Evolutionary conservation across 1,139 yeast genomes (phyloP), one percentile per base, ranked within the genome.

Genomic region (Debaryomyces psychrophilus): DNA sequence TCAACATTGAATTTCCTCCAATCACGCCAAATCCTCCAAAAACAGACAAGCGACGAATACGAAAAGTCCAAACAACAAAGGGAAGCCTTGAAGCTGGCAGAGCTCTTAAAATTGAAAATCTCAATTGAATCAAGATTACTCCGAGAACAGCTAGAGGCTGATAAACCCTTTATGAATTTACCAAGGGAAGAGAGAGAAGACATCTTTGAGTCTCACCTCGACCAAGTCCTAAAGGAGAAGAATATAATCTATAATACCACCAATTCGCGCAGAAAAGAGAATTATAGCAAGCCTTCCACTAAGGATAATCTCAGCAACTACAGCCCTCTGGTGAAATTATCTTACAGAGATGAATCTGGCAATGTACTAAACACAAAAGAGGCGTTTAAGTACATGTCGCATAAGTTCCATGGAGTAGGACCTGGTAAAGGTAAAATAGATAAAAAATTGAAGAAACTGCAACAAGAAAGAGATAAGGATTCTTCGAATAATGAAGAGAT

Each of bases 301-400:
- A 14, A 17, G 6, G 37, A 41, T 9, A 62, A 69, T 37, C 68
- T 77, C 37, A 62, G 65, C 20, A 58, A 71, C 44, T 87, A 87
- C 64, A 79, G 81, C 46, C 96, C 97, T 0, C 71, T 77, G 5
- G 79, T 92, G 17, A 71, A 76, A 18, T 61, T 92, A 7, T 76
- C 74, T 31, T 89, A 90, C 62, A 76, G 74, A 40, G 97, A 92
- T 62, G 88, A 84, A 35, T 61, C 71, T 5, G 98, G 98, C 1
- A 74, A 82, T 41, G 74, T 73, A 18, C 65, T 93, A 44, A 71
- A 75, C 38, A 76, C 84, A 2, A 90, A 87, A 61, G 88, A 87
- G 51, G 98, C 98, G 0, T 92, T 83, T 69, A 92, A 90, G 66
- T 82, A 83, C 50, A 62, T 90, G 46, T 89, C 97, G 1, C 96